Conservation (phyloP, 345 rosid species). For the Reutealis trisperma region DNA sequence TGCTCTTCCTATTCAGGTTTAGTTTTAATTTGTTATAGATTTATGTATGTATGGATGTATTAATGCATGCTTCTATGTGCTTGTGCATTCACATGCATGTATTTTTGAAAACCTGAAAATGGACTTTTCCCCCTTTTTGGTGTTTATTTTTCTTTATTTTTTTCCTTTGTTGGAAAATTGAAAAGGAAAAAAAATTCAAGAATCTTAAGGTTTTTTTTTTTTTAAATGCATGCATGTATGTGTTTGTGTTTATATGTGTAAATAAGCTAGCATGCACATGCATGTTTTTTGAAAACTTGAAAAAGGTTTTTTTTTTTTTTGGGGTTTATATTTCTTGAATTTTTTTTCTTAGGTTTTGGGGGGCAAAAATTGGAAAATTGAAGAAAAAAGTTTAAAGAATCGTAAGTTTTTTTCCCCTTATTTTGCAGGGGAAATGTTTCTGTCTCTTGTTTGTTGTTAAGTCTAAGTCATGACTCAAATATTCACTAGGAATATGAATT, state of each 20-base stretch:
- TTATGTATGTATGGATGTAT: neutral
- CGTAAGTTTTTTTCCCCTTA: neutral
- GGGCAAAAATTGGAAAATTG: neutral
- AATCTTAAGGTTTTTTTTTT: neutral
- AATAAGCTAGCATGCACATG: too few species aligned
- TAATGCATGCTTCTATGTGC: neutral
- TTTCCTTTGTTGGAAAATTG: neutral
- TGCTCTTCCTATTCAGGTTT: constrained; percentile 78
- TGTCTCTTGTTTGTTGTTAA: neutral
- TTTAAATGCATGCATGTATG: too few species aligned
- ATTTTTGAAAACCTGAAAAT: neutral
- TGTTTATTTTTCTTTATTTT: neutral
- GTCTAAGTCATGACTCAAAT: neutral
- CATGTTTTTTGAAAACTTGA: too few species aligned
- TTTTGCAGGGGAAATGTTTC: neutral
- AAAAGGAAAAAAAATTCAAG: neutral
- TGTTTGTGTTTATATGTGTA: too few species aligned
- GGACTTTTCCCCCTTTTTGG: neutral
- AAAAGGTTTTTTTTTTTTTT: too few species aligned
- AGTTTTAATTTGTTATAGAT: neutral
- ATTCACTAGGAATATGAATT: too few species aligned
- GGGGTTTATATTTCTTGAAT: neutral
- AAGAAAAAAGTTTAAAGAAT: neutral
- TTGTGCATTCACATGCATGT: neutral
- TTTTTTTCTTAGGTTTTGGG: neutral